Conservation (phyloP, 2,329 filamentous ascomycete species). For the Penicillium sp. region DNA sequence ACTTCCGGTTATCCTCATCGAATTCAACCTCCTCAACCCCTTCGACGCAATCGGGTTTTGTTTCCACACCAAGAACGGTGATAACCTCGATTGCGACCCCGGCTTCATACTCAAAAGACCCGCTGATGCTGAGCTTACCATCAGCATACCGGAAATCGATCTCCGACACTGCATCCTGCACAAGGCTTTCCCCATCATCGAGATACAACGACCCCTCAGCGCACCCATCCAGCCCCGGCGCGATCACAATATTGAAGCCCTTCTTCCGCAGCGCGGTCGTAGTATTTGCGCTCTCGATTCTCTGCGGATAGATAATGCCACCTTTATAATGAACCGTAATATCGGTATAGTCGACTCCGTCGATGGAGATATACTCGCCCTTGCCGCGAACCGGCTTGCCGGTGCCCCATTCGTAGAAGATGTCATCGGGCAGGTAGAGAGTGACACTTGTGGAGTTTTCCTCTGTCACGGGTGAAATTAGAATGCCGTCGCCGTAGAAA, state of each 20-base stretch:
- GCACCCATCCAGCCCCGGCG: constrained; percentile 60
- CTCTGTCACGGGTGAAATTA: constrained; percentile 56
- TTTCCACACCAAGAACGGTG: constrained; percentile 28
- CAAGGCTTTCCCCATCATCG: constrained; percentile 69
- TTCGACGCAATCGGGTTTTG: background rate
- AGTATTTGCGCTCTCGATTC: constrained; percentile 55
- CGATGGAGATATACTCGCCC: constrained; percentile 45
- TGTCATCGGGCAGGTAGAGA: constrained; percentile 57
- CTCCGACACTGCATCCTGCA: constrained; percentile 55
- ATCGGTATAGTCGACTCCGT: constrained; percentile 50
- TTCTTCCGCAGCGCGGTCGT: constrained; percentile 60
- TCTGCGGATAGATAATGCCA: constrained; percentile 58
- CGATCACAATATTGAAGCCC: constrained; percentile 69
- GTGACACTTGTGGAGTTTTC: constrained; percentile 53
- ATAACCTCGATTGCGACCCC: constrained; percentile 32
- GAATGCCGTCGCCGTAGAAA: constrained; percentile 57
- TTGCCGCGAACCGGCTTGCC: constrained; percentile 47
- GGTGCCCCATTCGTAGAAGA: constrained; percentile 62
- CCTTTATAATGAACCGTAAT: constrained; percentile 64
- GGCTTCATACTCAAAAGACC: constrained; percentile 25
- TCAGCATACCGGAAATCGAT: constrained; percentile 60
- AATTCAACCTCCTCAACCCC: constrained; percentile 7
- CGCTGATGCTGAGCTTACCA: constrained; percentile 39
- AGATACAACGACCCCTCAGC: constrained; percentile 69
- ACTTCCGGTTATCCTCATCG: constrained; percentile 15